Evolutionary conservation across 495 filamentous ascomycete genomes (phyloP).

Genomic region (Talaromyces proteolyticus): DNA sequence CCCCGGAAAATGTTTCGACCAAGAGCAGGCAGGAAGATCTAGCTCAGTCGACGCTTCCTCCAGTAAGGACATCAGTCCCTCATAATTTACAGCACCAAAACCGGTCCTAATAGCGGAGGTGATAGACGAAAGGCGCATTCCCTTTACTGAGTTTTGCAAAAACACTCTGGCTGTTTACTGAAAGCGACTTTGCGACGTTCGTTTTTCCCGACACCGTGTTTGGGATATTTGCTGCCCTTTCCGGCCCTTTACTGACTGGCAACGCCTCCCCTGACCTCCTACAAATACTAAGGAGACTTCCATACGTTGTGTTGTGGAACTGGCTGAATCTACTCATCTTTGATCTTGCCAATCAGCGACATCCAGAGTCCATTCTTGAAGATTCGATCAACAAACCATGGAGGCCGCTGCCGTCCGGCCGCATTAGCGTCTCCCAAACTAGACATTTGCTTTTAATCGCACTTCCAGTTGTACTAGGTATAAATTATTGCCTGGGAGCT

Average conservation of each 20-base stretch:
- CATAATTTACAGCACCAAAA: too few species aligned
- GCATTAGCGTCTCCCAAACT: constrained; percentile 30
- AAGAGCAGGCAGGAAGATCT: too few species aligned
- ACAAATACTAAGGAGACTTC: not conserved
- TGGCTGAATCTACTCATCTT: constrained; percentile 34
- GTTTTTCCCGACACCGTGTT: not conserved
- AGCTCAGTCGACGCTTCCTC: too few species aligned
- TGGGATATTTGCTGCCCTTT: not conserved
- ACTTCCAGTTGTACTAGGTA: constrained; percentile 25
- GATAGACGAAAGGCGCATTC: too few species aligned
- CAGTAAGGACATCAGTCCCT: too few species aligned
- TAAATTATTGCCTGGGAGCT: constrained; percentile 27
- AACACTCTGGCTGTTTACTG: not conserved
- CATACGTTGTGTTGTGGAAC: constrained; percentile 9
- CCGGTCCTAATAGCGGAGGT: too few species aligned
- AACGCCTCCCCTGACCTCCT: not conserved
- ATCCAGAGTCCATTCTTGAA: constrained; percentile 37
- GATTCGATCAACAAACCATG: constrained; percentile 55
- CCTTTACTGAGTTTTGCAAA: too few species aligned
- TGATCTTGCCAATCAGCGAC: constrained; percentile 45
- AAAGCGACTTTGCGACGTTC: constrained; percentile 17
- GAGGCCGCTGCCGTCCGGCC: constrained; percentile 42
- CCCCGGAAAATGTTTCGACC: too few species aligned
- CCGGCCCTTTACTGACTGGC: not conserved
- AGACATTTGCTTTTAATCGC: constrained; percentile 23